Base-by-base conservation (phyloP, 805 yeast species). In the Ogataea nitratoaversa region DNA sequence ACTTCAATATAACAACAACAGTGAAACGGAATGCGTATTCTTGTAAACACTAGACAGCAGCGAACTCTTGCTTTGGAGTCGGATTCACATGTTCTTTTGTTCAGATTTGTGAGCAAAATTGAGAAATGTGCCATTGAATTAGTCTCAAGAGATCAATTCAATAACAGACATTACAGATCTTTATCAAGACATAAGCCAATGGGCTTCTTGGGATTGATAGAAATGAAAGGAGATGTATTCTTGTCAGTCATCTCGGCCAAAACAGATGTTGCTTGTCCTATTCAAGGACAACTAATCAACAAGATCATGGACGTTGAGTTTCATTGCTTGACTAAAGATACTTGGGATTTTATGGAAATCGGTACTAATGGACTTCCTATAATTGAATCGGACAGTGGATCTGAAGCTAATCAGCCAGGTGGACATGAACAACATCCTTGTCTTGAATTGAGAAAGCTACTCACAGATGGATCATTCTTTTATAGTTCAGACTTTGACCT, bases 401-500 rank as follows among this genome's bases (percentile, higher is more conserved):
- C 64, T 5, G 64, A 57, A 8, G 49, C 54, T 11, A 27, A 44
- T 8, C 41, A 57, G 43, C 32, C 46, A 24, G 43, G 46, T 16
- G 48, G 48, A 27, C 56, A 59, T 32, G 74, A 70, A 16, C 82
- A 76, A 43, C 95, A 91, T 54, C 98, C 98, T 0, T 89, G 98
- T 56, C 72, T 70, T 34, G 93, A 84, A 38, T 60, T 93, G 44
- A 76, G 81, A 50, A 89, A 87, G 60, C 67, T 93, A 33, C 66
- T 93, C 37, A 72, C 82, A 19, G 85, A 84, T 56, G 97, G 98
- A 3, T 86, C 95, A 1, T 93, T 93, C 58, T 91, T 86, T 63
- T 93, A 83, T 65, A 86, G 96, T 40, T 81, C 88, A 4, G 91
- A 89, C 63, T 93, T 89, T 61, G 99, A 93, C 62, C 65, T 93